Evolutionary conservation across 352 stramenopile genomes (phyloP).

Genomic region (Phytopythium sindhum): DNA sequence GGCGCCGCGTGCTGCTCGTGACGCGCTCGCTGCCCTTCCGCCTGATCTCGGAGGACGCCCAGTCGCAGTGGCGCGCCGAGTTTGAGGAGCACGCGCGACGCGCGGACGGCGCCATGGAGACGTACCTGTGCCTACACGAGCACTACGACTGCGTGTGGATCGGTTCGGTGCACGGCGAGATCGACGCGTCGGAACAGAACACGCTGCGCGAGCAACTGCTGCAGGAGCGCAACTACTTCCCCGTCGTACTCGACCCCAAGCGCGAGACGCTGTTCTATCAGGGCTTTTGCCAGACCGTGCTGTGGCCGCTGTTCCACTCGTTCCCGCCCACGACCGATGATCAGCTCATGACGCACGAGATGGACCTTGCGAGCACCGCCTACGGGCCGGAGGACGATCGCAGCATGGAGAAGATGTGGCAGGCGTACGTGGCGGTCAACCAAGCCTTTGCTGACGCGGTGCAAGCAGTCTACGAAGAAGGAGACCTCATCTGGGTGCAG

Average conservation of each 20-base stretch:
- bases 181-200: constrained; percentile 77
- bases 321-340: constrained; percentile 76
- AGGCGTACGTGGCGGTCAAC: constrained; percentile 88
- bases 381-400: constrained; percentile 45
- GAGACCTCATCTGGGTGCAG: constrained; percentile 89
- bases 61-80: constrained; percentile 80
- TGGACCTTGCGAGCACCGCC: constrained; percentile 23
- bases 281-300: constrained; percentile 88
- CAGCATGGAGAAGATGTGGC: constrained; percentile 85
- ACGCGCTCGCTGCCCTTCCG: constrained; percentile 76
- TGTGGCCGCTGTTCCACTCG: constrained; percentile 91
- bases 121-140: constrained; percentile 73
- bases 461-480: constrained; percentile 85
- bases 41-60: constrained; percentile 71
- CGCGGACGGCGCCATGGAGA: constrained; percentile 74
- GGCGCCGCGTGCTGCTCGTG: constrained; percentile 66
- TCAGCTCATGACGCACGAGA: constrained; percentile 63
- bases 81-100: constrained; percentile 63
- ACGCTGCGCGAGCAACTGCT: constrained; percentile 85
- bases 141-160: constrained; percentile 85
- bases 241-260: constrained; percentile 88
- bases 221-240: constrained; percentile 88
- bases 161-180: constrained; percentile 74
- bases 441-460: constrained; percentile 85
- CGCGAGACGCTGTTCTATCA: constrained; percentile 87